Conservation (phyloP, 78 protist species). For the Polysphondylium violaceum region DNA sequence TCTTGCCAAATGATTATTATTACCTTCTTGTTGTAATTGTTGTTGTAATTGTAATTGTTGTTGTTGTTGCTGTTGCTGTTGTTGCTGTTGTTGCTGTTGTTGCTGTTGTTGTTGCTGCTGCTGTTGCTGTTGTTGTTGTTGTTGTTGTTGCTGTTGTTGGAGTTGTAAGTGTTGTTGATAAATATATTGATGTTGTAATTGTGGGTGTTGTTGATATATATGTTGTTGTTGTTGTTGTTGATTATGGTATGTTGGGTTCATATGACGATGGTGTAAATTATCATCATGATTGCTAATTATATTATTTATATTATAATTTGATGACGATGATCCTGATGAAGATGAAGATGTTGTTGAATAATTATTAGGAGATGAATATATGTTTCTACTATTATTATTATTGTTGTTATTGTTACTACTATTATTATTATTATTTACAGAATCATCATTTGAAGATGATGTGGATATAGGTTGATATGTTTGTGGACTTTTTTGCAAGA, state of each 20-base stretch:
- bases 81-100: background rate
- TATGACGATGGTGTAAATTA: background rate
- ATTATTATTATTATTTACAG: background rate
- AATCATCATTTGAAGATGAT: too few relatives aligned
- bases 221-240: slow-evolving; percentile 40
- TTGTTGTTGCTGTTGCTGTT: background rate
- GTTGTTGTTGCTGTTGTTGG: slow-evolving; percentile 18
- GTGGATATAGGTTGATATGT: too few relatives aligned
- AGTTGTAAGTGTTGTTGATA: slow-evolving; percentile 28
- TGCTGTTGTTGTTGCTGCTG: background rate
- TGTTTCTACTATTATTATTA: background rate
- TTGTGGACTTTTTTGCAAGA: too few relatives aligned
- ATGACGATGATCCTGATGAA: slow-evolving; percentile 5
- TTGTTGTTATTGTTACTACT: slow-evolving; percentile 7
- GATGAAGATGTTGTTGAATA: slow-evolving; percentile 12
- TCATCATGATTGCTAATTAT: background rate
- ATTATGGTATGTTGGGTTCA: background rate
- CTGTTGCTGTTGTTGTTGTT: slow-evolving; percentile 26
- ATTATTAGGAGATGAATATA: background rate
- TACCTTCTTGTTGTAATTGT: background rate
- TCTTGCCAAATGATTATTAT: background rate
- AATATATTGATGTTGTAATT: slow-evolving; percentile 17
- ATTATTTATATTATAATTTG: background rate
- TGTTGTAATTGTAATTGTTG: background rate
- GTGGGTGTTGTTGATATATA: slow-evolving; percentile 11